A percentile compares a stretch with the other conserved stretches of the same genome.
Conservation (phyloP, 2,329 filamentous ascomycete species). For the Sporothrix pallida region DNA sequence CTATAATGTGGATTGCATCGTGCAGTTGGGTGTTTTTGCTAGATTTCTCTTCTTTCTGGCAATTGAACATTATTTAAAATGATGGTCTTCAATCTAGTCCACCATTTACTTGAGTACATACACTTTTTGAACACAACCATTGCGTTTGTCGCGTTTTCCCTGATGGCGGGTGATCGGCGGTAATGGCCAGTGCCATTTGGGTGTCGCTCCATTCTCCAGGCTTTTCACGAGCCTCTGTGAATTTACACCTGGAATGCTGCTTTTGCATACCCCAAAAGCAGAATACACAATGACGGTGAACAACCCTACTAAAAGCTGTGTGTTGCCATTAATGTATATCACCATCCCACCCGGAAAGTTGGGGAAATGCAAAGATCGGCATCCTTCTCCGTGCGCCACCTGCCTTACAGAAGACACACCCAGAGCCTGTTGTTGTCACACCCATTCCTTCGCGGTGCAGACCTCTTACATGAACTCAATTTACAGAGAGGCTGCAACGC, state of each 20-base stretch:
- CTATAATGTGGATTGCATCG: too few species aligned
- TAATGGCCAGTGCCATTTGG: conserved; percentile 1
- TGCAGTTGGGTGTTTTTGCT: too few species aligned
- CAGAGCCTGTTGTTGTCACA: not conserved
- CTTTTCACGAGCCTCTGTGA: not conserved
- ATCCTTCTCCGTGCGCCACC: not conserved
- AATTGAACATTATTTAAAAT: too few species aligned
- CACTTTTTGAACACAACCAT: not conserved
- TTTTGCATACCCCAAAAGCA: not conserved
- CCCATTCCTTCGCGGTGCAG: not conserved
- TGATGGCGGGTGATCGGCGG: not conserved
- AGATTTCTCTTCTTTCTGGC: too few species aligned
- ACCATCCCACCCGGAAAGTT: not conserved
- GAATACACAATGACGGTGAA: too few species aligned
- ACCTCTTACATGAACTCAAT: not conserved
- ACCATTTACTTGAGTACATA: not conserved
- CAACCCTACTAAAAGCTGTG: not conserved
- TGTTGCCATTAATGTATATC: not conserved
- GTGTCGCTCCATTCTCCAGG: conserved; percentile 12
- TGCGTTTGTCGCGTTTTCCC: not conserved
- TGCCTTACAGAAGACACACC: not conserved
- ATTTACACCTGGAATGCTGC: conserved; percentile 2
- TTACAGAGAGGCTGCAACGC: not conserved
- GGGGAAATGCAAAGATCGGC: not conserved
- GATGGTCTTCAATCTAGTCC: not conserved